A percentile compares a stretch with the other conserved stretches of the same genome.
phyloP scores from a whole-genome alignment of 164 flowering plant species.

The Hamamelis virginiana region DNA sequence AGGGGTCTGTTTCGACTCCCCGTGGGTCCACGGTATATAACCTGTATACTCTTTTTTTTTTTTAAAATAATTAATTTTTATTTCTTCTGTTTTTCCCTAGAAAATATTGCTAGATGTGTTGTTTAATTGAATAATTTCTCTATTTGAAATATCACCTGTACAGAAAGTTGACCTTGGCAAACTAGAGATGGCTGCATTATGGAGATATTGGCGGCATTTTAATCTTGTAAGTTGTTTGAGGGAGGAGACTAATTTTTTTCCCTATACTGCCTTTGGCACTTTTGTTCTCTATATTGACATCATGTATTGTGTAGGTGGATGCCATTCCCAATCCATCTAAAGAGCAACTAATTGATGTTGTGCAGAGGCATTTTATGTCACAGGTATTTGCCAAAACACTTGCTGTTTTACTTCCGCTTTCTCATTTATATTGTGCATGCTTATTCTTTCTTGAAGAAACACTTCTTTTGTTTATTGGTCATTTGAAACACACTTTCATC shows the following conservation, averaged over 20 bases:
- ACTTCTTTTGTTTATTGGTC: conserved; percentile 4
- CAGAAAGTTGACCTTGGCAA: conserved; percentile 93
- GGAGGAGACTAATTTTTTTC: neutral
- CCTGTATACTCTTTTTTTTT: conserved; percentile 1
- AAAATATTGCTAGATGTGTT: neutral
- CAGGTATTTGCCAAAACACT: conserved; percentile 50
- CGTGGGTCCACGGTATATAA: conserved; percentile 48
- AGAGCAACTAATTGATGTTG: conserved; percentile 82
- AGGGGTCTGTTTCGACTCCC: conserved; percentile 60
- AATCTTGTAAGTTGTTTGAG: conserved; percentile 69
- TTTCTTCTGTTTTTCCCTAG: neutral
- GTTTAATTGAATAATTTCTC: neutral
- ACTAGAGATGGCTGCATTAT: conserved; percentile 75
- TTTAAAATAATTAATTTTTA: neutral
- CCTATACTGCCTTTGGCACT: neutral
- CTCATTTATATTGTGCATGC: too few species aligned
- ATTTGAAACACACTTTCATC: neutral
- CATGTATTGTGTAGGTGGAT: conserved; percentile 48
- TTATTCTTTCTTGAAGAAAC: too few species aligned
- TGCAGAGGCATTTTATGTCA: conserved; percentile 90
- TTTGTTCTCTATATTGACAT: neutral
- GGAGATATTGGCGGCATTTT: conserved; percentile 95
- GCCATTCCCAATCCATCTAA: conserved; percentile 80
- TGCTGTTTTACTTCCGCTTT: neutral
- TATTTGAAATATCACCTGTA: neutral